Percentiles rank a stretch among this genome's conserved stretches.
phyloP scores from a whole-genome alignment of 1,284 basidiomycete genomes.

The Volvariella surrecta region DNA sequence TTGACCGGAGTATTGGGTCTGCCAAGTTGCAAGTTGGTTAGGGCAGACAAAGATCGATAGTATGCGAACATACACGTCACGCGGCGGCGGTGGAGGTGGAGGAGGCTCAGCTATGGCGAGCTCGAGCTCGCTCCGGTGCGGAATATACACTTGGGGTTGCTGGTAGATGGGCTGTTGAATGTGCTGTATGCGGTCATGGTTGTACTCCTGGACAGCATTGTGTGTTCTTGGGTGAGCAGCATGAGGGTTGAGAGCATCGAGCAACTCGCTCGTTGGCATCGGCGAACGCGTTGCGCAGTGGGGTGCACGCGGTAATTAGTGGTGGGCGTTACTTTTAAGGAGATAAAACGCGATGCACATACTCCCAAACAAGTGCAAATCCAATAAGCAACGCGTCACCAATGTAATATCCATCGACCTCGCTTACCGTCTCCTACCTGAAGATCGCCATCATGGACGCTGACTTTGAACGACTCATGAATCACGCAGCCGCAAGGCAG shows the following conservation, averaged over 20 bases:
- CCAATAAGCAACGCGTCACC: slow-evolving; percentile 41
- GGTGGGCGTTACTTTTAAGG: slow-evolving; percentile 1
- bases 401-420: slow-evolving; percentile 5
- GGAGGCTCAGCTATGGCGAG: slow-evolving; percentile 41
- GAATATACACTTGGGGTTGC: slow-evolving; percentile 26
- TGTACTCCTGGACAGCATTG: slow-evolving; percentile 5
- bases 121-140: slow-evolving; percentile 52
- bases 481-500: slow-evolving; percentile 35
- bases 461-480: slow-evolving; percentile 48
- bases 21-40: background rate
- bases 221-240: slow-evolving; percentile 37
- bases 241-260: slow-evolving; percentile 66
- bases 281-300: slow-evolving; percentile 1
- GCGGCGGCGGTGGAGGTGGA: slow-evolving; percentile 16
- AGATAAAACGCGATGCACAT: slow-evolving; percentile 1
- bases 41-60: background rate
- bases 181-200: slow-evolving; percentile 1
- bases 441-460: slow-evolving; percentile 34
- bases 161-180: slow-evolving; percentile 13
- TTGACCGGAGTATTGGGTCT: slow-evolving; percentile 4
- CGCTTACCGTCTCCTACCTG: slow-evolving; percentile 5
- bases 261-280: slow-evolving; percentile 61
- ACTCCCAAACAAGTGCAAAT: slow-evolving; percentile 25
- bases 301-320: background rate
- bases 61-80: slow-evolving; percentile 21